Evolutionary conservation across 768 basidiomycete genomes (phyloP), one percentile per base, ranked within the genome.

Genomic region (Pulveroboletus ravenelii): DNA sequence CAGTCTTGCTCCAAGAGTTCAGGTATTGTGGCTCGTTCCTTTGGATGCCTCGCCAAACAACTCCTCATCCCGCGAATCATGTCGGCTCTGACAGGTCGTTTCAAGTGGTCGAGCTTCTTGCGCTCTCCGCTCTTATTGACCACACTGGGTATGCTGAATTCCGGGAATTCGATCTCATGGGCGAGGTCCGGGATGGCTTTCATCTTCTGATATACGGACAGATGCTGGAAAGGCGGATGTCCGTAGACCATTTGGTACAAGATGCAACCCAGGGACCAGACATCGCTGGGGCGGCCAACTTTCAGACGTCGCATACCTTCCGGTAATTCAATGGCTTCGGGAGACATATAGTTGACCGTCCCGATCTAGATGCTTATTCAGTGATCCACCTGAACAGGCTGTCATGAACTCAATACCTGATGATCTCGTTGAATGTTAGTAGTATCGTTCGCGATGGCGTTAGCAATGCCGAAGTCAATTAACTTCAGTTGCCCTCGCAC

Each of bases 391-490:
- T 27, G 18, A 38, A 17, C 23, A 41, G 20, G 27, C 7, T 34
- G 20, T 13, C 20, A 37, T 34, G 32, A 47, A 36, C 8, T 40
- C 25, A 71, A 27, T 59, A 91, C 92, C 80, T 94, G 93, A 62
- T 92, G 89, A 59, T 99, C 95, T 50, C 95, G 79, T 57, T 95
- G 93, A 50, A 98, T 97, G 62, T 99, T 97, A 3, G 95, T 97
- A 2, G 95, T 99, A 60, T 99, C 95, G 63, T 94, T 97, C 15
- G 94, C 93, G 57, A 99, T 95, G 9, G 94, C 94, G 64, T 97
- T 97, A 13, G 95, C 94, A 62, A 99, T 99, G n/a, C 95, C 95
- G 63, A 99, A 99, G 67, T 99, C 95, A 57, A 99, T 99, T 55
- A 99, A 74, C 77, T 99, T 99, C 50, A 99, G 75, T 57, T 92